Percentiles rank a stretch among this genome's conserved stretches.
Evolutionary conservation across 306 rosid species (phyloP).

Genomic region (Corylus heterophylla): DNA sequence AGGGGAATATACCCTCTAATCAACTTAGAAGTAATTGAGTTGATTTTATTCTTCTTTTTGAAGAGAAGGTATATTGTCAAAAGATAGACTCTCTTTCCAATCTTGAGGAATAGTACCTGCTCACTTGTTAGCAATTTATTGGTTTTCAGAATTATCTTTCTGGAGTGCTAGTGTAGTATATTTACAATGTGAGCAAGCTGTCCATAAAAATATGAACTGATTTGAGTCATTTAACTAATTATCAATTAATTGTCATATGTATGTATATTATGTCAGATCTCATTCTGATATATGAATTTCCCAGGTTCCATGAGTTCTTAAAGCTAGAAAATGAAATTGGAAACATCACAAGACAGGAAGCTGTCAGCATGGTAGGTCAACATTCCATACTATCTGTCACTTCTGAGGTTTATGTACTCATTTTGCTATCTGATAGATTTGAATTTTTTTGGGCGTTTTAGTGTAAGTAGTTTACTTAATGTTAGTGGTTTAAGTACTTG

Average conservation of each 20-base stretch:
- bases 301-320: constrained; percentile 94
- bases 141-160: constrained; percentile 20
- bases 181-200: constrained; percentile 16
- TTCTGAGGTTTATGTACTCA: constrained; percentile 9
- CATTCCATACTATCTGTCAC: constrained; percentile 30
- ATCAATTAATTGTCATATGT: neutral
- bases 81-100: neutral
- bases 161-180: constrained; percentile 6
- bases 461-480: constrained; percentile 21
- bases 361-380: constrained; percentile 95
- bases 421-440: constrained; percentile 13
- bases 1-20: neutral
- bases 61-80: neutral
- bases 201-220: constrained; percentile 19
- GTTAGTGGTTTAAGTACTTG: neutral
- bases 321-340: constrained; percentile 99
- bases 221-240: constrained; percentile 1
- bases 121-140: neutral
- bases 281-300: constrained; percentile 22
- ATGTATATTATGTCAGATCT: neutral
- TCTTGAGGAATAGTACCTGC: neutral
- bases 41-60: neutral
- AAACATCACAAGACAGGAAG: constrained; percentile 98
- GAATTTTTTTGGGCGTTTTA: constrained; percentile 11
- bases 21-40: neutral